Conservation (phyloP, 306 rosid genomes). For the Alnus glutinosa region DNA sequence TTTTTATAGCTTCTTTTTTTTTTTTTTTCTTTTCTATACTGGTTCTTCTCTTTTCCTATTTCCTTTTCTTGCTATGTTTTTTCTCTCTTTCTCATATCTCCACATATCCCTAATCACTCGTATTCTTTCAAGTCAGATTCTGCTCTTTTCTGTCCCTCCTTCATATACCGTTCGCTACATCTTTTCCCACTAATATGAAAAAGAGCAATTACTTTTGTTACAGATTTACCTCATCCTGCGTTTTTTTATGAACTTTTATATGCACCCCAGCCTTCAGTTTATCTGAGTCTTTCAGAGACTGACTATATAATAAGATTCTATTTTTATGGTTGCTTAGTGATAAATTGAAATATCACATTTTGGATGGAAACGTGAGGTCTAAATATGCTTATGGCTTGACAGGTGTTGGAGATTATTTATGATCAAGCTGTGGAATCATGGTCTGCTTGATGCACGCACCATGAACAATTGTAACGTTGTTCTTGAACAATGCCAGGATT, state of each 20-base stretch:
- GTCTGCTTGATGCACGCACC: constrained; percentile 59
- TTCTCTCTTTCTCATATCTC: background rate
- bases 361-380: background rate
- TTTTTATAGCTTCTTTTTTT: background rate
- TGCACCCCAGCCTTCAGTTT: no score
- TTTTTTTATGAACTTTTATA: no score
- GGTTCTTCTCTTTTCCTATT: background rate
- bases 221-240: no score
- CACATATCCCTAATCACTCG: background rate
- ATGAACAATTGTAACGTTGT: constrained; percentile 48
- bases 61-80: background rate
- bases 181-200: no score
- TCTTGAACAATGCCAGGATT: constrained; percentile 47
- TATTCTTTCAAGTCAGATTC: background rate
- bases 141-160: background rate
- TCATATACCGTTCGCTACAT: no score
- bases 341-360: background rate
- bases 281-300: no score
- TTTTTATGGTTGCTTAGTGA: no score
- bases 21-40: background rate
- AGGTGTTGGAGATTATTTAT: constrained; percentile 74
- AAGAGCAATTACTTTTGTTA: no score
- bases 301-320: no score
- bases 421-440: constrained; percentile 71
- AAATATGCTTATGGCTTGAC: constrained; percentile 32